Evolutionary conservation across 495 filamentous ascomycete species (phyloP), one percentile per base, ranked within the genome.

Genomic region (Extremus antarcticus): DNA sequence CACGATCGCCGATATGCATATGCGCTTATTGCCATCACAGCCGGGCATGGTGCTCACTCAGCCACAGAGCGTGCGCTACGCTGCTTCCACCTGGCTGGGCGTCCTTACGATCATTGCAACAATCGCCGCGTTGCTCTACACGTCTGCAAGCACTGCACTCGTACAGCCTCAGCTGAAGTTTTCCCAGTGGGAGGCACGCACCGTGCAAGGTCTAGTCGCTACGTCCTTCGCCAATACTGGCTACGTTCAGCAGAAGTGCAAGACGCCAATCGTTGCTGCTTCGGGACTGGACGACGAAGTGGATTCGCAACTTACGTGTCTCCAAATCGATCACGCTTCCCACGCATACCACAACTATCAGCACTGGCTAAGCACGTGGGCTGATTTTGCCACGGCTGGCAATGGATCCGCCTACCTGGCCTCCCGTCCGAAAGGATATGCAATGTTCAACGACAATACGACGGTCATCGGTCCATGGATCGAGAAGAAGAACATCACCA

Each of bases 21-120:
- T 70, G 69, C 61, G 69, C 45, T 61, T 67, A 25, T 82, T 78
- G 78, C 75, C 83, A 40, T 76, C 78, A 65, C 78, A 82, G 60
- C 80, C 80, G 0, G 79, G 84, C 0, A 81, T 77, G 1, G 70
- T 90, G 65, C 72, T 88, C 45, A 85, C 82, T 0, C 79, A 87
- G 53, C 82, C 72, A 71, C 71, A 80, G 59, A 74, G 74, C 15
- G 66, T 88, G 17, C 74, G 75, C 20, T 79, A 82, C 58, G 82
- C 82, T 1, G 82, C 70, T 0, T 51, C 78, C 10, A 79, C 81
- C 2, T 57, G 81, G 1, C 67, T 88, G 16, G 85, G 85, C 0
- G 47, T 66, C 0, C 64, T 86, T 2, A 72, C 80, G 0, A 61
- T 89, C 52, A 65, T 76, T 25, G 79, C 77, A 1, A 77, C 85